Evolutionary conservation across 2,329 filamentous ascomycete species (phyloP).

Genomic region (Fusarium pseudonygamai): DNA sequence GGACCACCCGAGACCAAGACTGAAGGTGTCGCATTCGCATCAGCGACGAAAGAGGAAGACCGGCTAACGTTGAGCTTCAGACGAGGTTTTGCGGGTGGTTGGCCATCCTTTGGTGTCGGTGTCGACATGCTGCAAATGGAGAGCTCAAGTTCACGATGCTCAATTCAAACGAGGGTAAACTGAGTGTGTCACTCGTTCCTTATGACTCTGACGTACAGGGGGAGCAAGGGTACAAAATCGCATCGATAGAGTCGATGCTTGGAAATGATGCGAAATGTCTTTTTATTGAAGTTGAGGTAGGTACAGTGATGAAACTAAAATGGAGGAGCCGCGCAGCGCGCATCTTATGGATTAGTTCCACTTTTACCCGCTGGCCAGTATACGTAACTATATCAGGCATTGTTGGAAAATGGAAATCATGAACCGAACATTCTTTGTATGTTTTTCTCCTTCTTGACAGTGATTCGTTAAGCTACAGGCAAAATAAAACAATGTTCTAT

Average conservation of each 20-base stretch:
- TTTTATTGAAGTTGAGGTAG: background rate
- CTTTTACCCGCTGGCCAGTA: slow-evolving; percentile 22
- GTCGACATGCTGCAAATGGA: slow-evolving; percentile 44
- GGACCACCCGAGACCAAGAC: slow-evolving; percentile 1
- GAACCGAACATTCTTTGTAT: background rate
- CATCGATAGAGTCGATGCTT: background rate
- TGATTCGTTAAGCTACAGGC: background rate
- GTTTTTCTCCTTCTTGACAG: background rate
- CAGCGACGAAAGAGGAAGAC: slow-evolving; percentile 48
- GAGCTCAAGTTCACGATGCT: slow-evolving; percentile 8
- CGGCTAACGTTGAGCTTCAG: slow-evolving; percentile 53
- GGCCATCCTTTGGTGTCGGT: slow-evolving; percentile 36
- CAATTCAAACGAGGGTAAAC: slow-evolving; percentile 5
- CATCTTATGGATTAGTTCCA: slow-evolving; percentile 3
- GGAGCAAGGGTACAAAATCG: background rate
- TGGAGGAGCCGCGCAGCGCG: slow-evolving; percentile 11
- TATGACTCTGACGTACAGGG: background rate
- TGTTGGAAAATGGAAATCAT: background rate
- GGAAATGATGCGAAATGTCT: background rate
- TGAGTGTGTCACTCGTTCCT: background rate
- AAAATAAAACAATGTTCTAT: background rate
- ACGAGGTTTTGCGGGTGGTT: slow-evolving; percentile 49
- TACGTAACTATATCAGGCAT: background rate
- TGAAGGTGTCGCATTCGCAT: slow-evolving; percentile 35
- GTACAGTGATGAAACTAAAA: background rate